Evolutionary conservation across 139 green algal species (phyloP), one percentile per base, ranked within the genome.

Genomic region (Tetratostichococcus sp.): DNA sequence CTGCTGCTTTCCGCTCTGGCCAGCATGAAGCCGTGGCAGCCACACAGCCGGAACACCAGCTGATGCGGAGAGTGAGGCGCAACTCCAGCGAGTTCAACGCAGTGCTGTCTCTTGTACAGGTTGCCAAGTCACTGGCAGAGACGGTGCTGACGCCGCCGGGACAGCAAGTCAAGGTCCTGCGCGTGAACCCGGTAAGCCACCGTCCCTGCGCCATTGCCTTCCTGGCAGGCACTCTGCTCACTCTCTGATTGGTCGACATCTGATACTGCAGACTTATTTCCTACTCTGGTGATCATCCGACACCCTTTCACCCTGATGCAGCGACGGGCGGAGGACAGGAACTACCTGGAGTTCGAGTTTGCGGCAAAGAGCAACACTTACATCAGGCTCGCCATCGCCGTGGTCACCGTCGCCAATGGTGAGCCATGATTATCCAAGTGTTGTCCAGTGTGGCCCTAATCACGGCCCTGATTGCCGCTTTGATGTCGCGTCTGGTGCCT

Each of bases 331-430:
- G 76, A 97, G 21, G 94, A 92, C 22, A 78, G 90, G 30, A 89
- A 77, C 25, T 98, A 98, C 84, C 95, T 94, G 77, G 86, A 93
- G 39, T 94, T 98, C 75, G 94, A 98, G 84, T 98, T 94, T 81
- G 87, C 86, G 0, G 86, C 91, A 19, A 86, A 94, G 71, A 69
- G 76, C 11, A 58, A 70, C 14, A 87, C 69, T 76, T 96, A 93
- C 86, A 94, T 83, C 31, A 83, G 94, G 8, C 93, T 97, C 81
- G 91, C 89, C 16, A 67, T 95, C 30, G 89, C 89, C 0, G 86
- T 88, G 0, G 91, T 94, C 19, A 86, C 87, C 35, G 84, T 89
- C 1, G 87, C 75, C 70, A 91, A 93, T 50, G 90, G 89, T 94
- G 79, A 72, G 39, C 39, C 11, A 50, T 50, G 39, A 50, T 39